phyloP scores from a whole-genome alignment of 129 eudicot species.

The Logfia minima region DNA sequence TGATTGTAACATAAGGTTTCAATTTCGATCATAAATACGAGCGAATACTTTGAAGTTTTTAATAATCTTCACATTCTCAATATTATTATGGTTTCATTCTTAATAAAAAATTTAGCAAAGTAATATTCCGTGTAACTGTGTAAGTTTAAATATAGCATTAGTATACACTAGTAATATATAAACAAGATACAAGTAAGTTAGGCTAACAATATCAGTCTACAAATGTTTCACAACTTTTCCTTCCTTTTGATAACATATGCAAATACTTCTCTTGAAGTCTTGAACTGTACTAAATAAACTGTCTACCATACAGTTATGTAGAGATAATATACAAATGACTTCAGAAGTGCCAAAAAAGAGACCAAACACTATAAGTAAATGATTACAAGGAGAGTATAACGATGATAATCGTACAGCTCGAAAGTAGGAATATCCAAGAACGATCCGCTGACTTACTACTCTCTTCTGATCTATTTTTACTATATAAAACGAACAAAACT shows the following conservation, averaged over 20 bases:
- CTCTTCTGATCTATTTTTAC: conserved; percentile 61
- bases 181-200: neutral
- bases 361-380: neutral
- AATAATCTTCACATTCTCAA: too few relatives aligned
- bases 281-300: conserved; percentile 10
- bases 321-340: conserved; percentile 10
- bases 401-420: conserved; percentile 51
- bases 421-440: conserved; percentile 73
- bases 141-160: too few relatives aligned
- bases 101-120: too few relatives aligned
- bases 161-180: too few relatives aligned
- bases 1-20: too few relatives aligned
- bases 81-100: too few relatives aligned
- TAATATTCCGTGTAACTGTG: too few relatives aligned
- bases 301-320: conserved; percentile 8
- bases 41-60: too few relatives aligned
- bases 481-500: conserved; percentile 45
- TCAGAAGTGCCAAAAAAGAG: neutral
- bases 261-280: conserved; percentile 15
- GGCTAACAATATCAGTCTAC: neutral
- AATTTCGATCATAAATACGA: too few relatives aligned
- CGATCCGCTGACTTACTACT: conserved; percentile 47
- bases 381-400: conserved; percentile 62
- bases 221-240: neutral
- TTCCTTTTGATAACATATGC: neutral